These are phyloP conservation scores for Effrenium voratum DNA, from an alignment of 73 alveolate species.

Conservation along the genomic window DNA sequence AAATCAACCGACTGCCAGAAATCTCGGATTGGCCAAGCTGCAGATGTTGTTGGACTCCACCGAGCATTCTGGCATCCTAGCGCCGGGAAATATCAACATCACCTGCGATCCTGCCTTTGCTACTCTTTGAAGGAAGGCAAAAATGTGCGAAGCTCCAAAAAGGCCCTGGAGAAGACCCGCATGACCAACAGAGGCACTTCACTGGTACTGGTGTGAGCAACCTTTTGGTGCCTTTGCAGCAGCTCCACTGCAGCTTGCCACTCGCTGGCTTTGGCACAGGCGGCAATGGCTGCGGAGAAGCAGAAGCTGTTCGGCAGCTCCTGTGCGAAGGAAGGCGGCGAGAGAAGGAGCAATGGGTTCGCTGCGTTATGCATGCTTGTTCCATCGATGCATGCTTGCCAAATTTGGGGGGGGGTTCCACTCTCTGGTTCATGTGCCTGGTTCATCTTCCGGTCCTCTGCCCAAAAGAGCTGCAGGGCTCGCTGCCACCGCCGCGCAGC, in stretches of 20 bases:
- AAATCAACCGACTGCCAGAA: too few species aligned
- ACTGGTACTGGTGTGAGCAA: not conserved
- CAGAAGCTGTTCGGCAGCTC: slow-evolving; percentile 46
- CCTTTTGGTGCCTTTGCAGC: not conserved
- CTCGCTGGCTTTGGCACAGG: slow-evolving; percentile 52
- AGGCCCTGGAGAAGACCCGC: not conserved
- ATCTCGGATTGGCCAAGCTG: not conserved
- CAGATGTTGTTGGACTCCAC: slow-evolving; percentile 41
- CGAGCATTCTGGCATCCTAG: slow-evolving; percentile 8
- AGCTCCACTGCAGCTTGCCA: slow-evolving; percentile 30
- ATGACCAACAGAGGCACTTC: not conserved
- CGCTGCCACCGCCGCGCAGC: slow-evolving; percentile 30
- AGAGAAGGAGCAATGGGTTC: too few species aligned
- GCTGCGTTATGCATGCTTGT: too few species aligned
- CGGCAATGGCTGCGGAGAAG: slow-evolving; percentile 53
- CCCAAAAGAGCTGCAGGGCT: not conserved
- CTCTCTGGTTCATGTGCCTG: not conserved
- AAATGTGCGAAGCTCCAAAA: not conserved
- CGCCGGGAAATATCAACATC: not conserved
- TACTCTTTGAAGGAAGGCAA: not conserved
- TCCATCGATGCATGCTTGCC: too few species aligned
- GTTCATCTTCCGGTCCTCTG: too few species aligned
- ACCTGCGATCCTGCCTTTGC: not conserved
- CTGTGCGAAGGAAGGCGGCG: too few species aligned
- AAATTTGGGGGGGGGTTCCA: too few species aligned